These are phyloP conservation scores for Shiraia bambusicola DNA, from an alignment of 2,329 filamentous ascomycete species.

Conservation along the genomic window DNA sequence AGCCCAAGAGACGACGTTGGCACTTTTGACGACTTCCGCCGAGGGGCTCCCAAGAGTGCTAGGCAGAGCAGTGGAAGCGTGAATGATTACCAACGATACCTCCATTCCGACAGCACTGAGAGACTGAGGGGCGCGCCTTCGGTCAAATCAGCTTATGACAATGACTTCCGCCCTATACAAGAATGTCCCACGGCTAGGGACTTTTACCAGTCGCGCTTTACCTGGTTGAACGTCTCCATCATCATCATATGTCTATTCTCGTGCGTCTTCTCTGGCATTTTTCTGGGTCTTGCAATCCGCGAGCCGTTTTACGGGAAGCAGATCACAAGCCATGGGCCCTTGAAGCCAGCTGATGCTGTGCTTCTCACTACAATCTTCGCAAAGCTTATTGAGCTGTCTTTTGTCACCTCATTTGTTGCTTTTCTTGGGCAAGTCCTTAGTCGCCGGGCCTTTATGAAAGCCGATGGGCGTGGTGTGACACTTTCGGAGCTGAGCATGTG, in stretches of 20 bases:
- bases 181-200: slow-evolving; percentile 42
- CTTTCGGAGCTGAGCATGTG: slow-evolving; percentile 78
- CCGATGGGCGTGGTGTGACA: slow-evolving; percentile 63
- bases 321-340: slow-evolving; percentile 55
- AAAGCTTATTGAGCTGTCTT: slow-evolving; percentile 76
- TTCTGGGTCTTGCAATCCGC: slow-evolving; percentile 61
- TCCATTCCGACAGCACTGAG: slow-evolving; percentile 27
- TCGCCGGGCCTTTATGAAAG: slow-evolving; percentile 64
- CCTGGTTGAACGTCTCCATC: slow-evolving; percentile 52
- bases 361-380: slow-evolving; percentile 69
- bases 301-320: slow-evolving; percentile 63
- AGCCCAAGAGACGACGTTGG: slow-evolving; percentile 28
- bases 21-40: slow-evolving; percentile 33
- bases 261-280: slow-evolving; percentile 65
- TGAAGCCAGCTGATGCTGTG: slow-evolving; percentile 66
- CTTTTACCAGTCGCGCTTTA: slow-evolving; percentile 43
- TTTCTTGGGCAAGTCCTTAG: slow-evolving; percentile 75
- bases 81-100: slow-evolving; percentile 34
- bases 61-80: slow-evolving; percentile 22
- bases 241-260: slow-evolving; percentile 60
- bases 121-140: slow-evolving; percentile 30
- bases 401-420: slow-evolving; percentile 74
- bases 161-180: slow-evolving; percentile 38
- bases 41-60: slow-evolving; percentile 22
- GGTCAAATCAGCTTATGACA: slow-evolving; percentile 40